These are phyloP conservation scores for Vigna trinervia DNA, from an alignment of 306 rosid species.

Conservation along the genomic window DNA sequence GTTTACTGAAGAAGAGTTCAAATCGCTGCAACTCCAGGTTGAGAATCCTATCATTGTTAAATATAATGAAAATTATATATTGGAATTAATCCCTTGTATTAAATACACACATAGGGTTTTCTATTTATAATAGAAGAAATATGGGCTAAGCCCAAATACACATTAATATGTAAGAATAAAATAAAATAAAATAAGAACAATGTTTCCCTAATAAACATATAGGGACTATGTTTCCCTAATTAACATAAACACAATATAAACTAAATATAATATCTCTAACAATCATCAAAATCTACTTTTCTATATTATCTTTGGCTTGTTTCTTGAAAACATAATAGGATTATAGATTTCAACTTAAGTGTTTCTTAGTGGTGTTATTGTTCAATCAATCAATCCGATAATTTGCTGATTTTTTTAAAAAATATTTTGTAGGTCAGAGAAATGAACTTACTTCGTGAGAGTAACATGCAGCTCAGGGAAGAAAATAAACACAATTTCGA, in stretches of 20 bases:
- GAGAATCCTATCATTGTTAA: not conserved
- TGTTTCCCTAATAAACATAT: too few relatives aligned
- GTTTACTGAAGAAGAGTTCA: conserved; percentile 89
- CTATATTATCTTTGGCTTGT: not conserved
- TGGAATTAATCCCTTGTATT: too few relatives aligned
- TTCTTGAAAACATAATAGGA: conserved; percentile 5
- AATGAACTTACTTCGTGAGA: conserved; percentile 94
- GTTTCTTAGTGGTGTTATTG: not conserved
- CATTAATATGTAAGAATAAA: too few relatives aligned
- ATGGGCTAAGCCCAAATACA: too few relatives aligned
- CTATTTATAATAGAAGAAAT: too few relatives aligned
- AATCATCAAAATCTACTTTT: not conserved
- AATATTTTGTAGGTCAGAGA: conserved; percentile 74
- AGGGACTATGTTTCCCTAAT: too few relatives aligned
- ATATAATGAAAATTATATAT: too few relatives aligned
- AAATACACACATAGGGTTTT: too few relatives aligned
- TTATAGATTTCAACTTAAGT: not conserved
- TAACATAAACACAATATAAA: too few relatives aligned
- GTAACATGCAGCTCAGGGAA: conserved; percentile 96
- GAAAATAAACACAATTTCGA: conserved; percentile 97
- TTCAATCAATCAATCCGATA: conserved; percentile 30
- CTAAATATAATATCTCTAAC: too few relatives aligned
- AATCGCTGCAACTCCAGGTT: conserved; percentile 94
- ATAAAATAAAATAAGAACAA: too few relatives aligned
- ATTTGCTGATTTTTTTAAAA: conserved; percentile 17